A percentile compares a stretch with the other conserved stretches of the same genome.
These are phyloP conservation scores for Trichomonas tenax DNA, from an alignment of 208 protist genomes.

Conservation along the genomic window DNA sequence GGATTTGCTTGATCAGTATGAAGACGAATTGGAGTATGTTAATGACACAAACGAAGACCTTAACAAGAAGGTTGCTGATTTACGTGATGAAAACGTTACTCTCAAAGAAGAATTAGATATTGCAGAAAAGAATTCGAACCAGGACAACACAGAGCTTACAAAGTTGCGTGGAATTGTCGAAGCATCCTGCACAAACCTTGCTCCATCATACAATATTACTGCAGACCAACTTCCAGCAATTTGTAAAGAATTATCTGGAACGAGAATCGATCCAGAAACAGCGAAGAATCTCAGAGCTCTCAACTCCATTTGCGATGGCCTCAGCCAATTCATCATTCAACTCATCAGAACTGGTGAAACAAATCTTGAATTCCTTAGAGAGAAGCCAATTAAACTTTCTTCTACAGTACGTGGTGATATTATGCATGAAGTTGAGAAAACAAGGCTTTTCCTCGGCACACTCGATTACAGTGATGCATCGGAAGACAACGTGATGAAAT, in stretches of 20 bases:
- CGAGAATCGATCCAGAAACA: background rate
- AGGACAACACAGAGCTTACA: background rate
- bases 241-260: background rate
- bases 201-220: background rate
- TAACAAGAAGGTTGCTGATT: background rate
- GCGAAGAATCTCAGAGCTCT: background rate
- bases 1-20: background rate
- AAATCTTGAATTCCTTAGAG: background rate
- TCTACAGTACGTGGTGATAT: background rate
- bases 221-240: background rate
- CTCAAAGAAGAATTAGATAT: background rate
- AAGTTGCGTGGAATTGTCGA: background rate
- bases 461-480: background rate
- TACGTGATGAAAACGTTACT: background rate
- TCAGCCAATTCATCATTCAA: background rate
- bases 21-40: background rate
- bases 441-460: background rate
- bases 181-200: background rate
- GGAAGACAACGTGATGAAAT: background rate
- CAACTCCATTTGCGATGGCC: background rate
- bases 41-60: background rate
- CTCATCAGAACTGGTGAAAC: background rate
- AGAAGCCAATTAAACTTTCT: background rate
- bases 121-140: background rate
- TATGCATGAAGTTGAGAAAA: background rate